These are phyloP conservation scores for Ceratobasidium sp. DNA, from an alignment of 1,284 basidiomycete species.

Conservation along the genomic window DNA sequence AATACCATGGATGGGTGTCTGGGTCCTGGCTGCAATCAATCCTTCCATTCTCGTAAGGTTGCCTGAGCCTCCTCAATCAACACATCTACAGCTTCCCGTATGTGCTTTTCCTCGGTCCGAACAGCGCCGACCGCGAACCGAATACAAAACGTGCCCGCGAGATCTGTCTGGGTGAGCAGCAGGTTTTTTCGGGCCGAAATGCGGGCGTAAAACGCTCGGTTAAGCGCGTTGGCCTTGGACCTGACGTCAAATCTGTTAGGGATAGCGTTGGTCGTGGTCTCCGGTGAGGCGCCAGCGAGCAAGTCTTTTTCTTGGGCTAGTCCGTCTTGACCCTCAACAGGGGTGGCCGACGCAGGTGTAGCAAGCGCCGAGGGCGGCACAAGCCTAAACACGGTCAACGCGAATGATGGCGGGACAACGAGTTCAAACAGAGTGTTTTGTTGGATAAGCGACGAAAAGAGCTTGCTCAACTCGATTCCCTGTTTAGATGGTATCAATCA, in stretches of 20 bases:
- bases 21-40: slow-evolving; percentile 13
- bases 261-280: slow-evolving; percentile 9
- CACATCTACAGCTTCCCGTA: slow-evolving; percentile 65
- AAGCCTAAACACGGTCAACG: slow-evolving; percentile 81
- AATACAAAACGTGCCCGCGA: slow-evolving; percentile 75
- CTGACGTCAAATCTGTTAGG: slow-evolving; percentile 14
- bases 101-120: slow-evolving; percentile 70
- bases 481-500: slow-evolving; percentile 47
- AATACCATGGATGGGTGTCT: not conserved
- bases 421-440: slow-evolving; percentile 62
- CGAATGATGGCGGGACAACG: slow-evolving; percentile 67
- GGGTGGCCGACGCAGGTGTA: slow-evolving; percentile 25
- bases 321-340: slow-evolving; percentile 41
- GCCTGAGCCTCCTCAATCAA: slow-evolving; percentile 59
- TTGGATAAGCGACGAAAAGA: slow-evolving; percentile 67
- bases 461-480: slow-evolving; percentile 68
- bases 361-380: slow-evolving; percentile 48
- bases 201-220: slow-evolving; percentile 64
- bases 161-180: slow-evolving; percentile 76
- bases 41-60: slow-evolving; percentile 7
- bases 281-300: slow-evolving; percentile 19
- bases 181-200: slow-evolving; percentile 69
- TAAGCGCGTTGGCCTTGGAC: slow-evolving; percentile 67
- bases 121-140: slow-evolving; percentile 77
- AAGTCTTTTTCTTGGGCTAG: slow-evolving; percentile 28